Evolutionary conservation across 148 eudicot genomes (phyloP).

Genomic region (Rhododendron kiyosumense): DNA sequence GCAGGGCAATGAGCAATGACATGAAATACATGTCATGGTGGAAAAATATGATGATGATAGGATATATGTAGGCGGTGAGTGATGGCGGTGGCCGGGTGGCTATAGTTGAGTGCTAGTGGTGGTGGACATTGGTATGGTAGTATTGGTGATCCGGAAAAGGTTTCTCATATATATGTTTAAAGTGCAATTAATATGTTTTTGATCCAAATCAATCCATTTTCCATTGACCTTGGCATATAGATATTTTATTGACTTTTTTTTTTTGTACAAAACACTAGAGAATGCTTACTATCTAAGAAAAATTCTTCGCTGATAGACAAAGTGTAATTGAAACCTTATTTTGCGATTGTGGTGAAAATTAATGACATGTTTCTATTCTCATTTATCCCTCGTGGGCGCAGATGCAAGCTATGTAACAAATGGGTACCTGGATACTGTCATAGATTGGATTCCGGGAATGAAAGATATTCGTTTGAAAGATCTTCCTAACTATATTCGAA

Average conservation of each 20-base stretch:
- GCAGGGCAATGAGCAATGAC: too few relatives aligned
- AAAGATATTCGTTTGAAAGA: neutral
- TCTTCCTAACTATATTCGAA: constrained; percentile 2
- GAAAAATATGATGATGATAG: too few relatives aligned
- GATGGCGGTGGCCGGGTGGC: too few relatives aligned
- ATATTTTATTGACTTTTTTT: neutral
- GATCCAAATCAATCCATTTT: neutral
- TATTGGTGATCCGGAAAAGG: too few relatives aligned
- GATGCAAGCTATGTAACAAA: constrained; percentile 12
- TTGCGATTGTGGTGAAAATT: neutral
- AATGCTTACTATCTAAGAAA: neutral
- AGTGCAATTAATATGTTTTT: neutral
- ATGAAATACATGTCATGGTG: too few relatives aligned
- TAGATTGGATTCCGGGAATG: neutral
- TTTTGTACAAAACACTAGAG: neutral
- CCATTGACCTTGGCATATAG: neutral
- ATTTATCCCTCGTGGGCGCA: neutral
- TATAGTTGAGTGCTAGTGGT: too few relatives aligned
- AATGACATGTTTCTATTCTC: neutral
- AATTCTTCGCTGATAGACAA: neutral
- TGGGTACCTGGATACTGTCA: neutral
- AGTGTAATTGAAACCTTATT: neutral
- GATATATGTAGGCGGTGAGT: too few relatives aligned
- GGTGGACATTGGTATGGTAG: too few relatives aligned
- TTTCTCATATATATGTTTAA: neutral